Evolutionary conservation across 108 stramenopile genomes (phyloP), one percentile per base, ranked within the genome.

Genomic region (Cylindrotheca fusiformis): DNA sequence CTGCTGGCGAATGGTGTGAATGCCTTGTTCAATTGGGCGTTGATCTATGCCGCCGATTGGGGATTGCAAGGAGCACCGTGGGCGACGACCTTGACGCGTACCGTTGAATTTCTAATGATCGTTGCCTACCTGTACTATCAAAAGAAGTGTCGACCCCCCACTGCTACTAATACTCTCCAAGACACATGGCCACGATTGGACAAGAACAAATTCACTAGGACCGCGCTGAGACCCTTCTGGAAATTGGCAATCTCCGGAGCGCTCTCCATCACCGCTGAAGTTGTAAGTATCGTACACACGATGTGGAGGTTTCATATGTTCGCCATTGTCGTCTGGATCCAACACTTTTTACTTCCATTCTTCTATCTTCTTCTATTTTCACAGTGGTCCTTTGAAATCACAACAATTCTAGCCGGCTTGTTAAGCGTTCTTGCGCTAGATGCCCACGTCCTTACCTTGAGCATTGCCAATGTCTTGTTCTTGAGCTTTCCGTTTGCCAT

Each of bases 61-160:
- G 77, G 77, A 4, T 46, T 78, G 12, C 18, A 45, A 14, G 77
- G 77, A 0, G 72, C 77, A 47, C 72, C 77, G 6, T 78, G 77
- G 77, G 77, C 77, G 14, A 74, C 77, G n/a, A 69, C 72, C 5
- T 58, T 78, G 55, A 78, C 77, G 17, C 47, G 77, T 20, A 14
- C 60, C 3, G 33, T 49, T 0, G 68, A 78, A 24, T 58, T 78
- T 41, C 4, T 73, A 17, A 29, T 69, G 21, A 56, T 78, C 27
- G 32, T 14, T n/a, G 31, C 59, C 20, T 77, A 68, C 32, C 44
- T 22, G 22, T 31, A 32, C 21, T 55, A 68, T 22, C 65, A 26
- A 46, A 45, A 53, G n/a, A n/a, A n/a, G n/a, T n/a, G n/a, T n/a
- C n/a, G n/a, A n/a, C n/a, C n/a, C n/a, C n/a, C n/a, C n/a, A n/a